Evolutionary conservation across 257 asterid species (phyloP).

Genomic region (Forsythia viridissima): DNA sequence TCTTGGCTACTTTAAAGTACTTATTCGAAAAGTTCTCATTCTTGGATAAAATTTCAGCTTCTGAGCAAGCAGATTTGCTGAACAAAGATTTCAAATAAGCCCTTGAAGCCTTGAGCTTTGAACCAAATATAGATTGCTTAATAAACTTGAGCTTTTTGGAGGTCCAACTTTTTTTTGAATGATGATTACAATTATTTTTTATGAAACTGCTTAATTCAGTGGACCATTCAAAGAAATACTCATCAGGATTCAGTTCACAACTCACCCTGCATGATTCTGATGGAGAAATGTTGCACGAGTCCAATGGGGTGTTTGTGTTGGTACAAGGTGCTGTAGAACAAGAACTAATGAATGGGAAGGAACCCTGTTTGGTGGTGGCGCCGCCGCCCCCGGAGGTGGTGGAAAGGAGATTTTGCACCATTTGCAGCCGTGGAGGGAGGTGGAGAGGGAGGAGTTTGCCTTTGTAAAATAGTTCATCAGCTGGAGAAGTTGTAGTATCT

Average conservation of each 20-base stretch:
- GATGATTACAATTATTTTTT: neutral
- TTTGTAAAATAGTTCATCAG: slow-evolving; percentile 88
- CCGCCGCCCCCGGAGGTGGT: slow-evolving; percentile 4
- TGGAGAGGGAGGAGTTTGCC: slow-evolving; percentile 91
- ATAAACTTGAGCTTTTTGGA: slow-evolving; percentile 46
- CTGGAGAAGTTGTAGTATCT: slow-evolving; percentile 51
- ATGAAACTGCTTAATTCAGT: slow-evolving; percentile 54
- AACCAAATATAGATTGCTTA: slow-evolving; percentile 32
- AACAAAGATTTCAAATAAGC: slow-evolving; percentile 43
- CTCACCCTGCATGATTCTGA: slow-evolving; percentile 80
- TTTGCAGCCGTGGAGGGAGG: slow-evolving; percentile 67
- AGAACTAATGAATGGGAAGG: slow-evolving; percentile 17
- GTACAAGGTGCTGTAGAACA: slow-evolving; percentile 14
- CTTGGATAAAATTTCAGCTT: neutral
- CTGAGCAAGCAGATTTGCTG: slow-evolving; percentile 34
- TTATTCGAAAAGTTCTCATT: neutral
- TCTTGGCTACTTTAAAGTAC: neutral
- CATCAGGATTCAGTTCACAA: slow-evolving; percentile 71
- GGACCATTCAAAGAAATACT: slow-evolving; percentile 76
- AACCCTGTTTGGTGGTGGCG: neutral
- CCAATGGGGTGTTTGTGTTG: neutral
- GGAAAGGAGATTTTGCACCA: slow-evolving; percentile 53
- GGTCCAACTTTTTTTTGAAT: slow-evolving; percentile 45
- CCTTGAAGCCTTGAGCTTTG: slow-evolving; percentile 43
- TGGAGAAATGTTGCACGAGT: slow-evolving; percentile 43